These are phyloP conservation scores for Rachicladosporium sp. DNA, from an alignment of 2,329 filamentous ascomycete species.

Conservation along the genomic window DNA sequence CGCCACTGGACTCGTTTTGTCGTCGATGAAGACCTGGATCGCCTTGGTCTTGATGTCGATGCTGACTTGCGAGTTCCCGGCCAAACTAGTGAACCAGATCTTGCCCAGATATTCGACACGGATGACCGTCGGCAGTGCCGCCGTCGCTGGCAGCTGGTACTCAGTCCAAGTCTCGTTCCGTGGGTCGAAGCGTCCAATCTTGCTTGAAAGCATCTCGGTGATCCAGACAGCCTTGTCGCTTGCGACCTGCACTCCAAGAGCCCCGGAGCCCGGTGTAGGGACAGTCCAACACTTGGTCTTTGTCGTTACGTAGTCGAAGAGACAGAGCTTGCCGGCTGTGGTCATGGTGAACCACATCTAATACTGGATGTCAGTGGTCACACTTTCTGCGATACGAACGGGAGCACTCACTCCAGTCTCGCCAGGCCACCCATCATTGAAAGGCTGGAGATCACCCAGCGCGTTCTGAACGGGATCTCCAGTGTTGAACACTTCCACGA, in stretches of 20 bases:
- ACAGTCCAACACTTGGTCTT: conserved; percentile 10
- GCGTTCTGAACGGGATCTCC: conserved; percentile 6
- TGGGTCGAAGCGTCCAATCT: conserved; percentile 12
- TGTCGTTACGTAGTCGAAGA: conserved; percentile 13
- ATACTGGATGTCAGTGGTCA: too few species aligned
- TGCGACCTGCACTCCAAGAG: conserved; percentile 5
- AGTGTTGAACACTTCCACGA: conserved; percentile 9
- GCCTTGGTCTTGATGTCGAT: too few species aligned
- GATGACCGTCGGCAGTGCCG: conserved; percentile 12
- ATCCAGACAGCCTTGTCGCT: conserved; percentile 6
- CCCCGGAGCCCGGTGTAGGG: conserved; percentile 11
- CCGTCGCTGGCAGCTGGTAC: conserved; percentile 9
- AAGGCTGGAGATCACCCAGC: conserved; percentile 12
- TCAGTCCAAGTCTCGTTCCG: conserved; percentile 9
- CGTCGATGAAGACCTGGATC: too few species aligned
- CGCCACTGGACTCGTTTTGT: too few species aligned
- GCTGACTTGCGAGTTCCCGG: too few species aligned
- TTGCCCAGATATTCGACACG: conserved; percentile 13
- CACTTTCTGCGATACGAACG: too few species aligned
- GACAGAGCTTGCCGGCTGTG: conserved; percentile 11
- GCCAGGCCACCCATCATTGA: conserved; percentile 14
- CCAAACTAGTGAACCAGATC: conserved; percentile 11
- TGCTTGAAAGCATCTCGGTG: conserved; percentile 13
- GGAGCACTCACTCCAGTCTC: conserved; percentile 4
- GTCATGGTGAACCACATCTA: conserved; percentile 10